Conservation (phyloP, 352 stramenopile species). For the Phytophthora nicotianae region DNA sequence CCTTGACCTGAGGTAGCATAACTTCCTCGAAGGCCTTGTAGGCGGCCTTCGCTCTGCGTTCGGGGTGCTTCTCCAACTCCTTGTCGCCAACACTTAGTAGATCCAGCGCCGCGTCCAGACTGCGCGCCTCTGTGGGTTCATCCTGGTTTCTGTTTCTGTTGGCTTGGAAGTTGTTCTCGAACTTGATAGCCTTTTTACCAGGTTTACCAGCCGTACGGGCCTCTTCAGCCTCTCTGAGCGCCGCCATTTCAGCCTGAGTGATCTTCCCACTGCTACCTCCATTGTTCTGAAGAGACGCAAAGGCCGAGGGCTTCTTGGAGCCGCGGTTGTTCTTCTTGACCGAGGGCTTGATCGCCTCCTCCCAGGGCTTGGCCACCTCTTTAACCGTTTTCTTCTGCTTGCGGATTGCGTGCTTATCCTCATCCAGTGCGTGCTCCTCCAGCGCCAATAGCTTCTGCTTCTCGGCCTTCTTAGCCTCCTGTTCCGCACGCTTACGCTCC, state of each 20-base stretch:
- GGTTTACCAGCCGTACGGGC: conserved; percentile 35
- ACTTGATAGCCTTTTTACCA: conserved; percentile 72
- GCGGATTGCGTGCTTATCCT: conserved; percentile 68
- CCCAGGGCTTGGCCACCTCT: conserved; percentile 67
- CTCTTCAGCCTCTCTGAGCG: conserved; percentile 52
- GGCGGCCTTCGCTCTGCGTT: conserved; percentile 72
- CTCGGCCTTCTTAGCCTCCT: conserved; percentile 76
- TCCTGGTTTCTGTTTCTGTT: conserved; percentile 65
- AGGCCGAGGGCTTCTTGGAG: conserved; percentile 35
- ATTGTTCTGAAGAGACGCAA: conserved; percentile 27
- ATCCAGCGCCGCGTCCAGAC: conserved; percentile 68
- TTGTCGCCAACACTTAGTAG: conserved; percentile 57
- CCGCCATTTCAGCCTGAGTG: conserved; percentile 57
- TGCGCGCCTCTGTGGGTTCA: conserved; percentile 57
- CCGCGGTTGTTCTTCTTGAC: conserved; percentile 77
- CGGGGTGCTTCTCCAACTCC: conserved; percentile 64
- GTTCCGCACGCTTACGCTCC: conserved; percentile 62
- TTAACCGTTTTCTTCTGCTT: conserved; percentile 77
- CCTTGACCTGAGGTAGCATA: conserved; percentile 70
- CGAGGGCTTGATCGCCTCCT: conserved; percentile 62
- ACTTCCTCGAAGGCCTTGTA: conserved; percentile 85
- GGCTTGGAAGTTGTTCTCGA: conserved; percentile 52
- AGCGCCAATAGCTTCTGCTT: conserved; percentile 70
- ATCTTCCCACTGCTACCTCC: conserved; percentile 48
- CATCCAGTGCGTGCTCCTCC: conserved; percentile 63